Evolutionary conservation across 805 yeast genomes (phyloP).

Genomic region (Kodamaea hsintzibuensis): DNA sequence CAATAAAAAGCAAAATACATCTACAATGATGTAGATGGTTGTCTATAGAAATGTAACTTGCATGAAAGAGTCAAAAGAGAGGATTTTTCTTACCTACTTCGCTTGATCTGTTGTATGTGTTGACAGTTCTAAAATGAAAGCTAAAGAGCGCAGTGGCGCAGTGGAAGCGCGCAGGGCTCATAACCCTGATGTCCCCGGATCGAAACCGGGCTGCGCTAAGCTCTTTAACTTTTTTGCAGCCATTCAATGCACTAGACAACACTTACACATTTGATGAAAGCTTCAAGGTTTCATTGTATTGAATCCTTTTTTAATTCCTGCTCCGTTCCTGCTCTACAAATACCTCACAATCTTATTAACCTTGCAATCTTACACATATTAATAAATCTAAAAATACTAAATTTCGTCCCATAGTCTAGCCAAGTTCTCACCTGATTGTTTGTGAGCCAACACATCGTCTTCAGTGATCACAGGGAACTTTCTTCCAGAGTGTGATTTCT

Average conservation of each 20-base stretch:
- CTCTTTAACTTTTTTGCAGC: conserved; percentile 6
- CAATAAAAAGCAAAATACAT: too few species aligned
- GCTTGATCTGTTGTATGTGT: too few species aligned
- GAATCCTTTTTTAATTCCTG: too few species aligned
- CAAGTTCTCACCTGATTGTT: conserved; percentile 17
- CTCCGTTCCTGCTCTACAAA: too few species aligned
- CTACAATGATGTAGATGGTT: too few species aligned
- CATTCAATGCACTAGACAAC: not conserved
- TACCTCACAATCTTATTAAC: too few species aligned
- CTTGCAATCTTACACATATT: too few species aligned
- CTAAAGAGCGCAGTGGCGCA: conserved; percentile 88
- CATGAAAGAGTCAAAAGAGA: too few species aligned
- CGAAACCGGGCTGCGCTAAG: conserved; percentile 58
- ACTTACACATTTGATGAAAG: too few species aligned
- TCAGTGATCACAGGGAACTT: conserved; percentile 21
- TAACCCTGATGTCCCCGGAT: conserved; percentile 98
- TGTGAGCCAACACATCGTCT: conserved; percentile 17
- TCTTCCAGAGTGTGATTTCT: conserved; percentile 18
- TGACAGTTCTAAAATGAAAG: not conserved
- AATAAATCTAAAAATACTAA: not conserved
- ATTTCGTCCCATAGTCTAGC: conserved; percentile 24
- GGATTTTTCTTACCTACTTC: too few species aligned
- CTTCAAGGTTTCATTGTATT: too few species aligned
- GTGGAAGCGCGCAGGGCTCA: conserved; percentile 99
- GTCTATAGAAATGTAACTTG: too few species aligned